Evolutionary conservation across 1,284 basidiomycete genomes (phyloP), one percentile per base, ranked within the genome.

Genomic region (Austroboletus novae-zelandiae): DNA sequence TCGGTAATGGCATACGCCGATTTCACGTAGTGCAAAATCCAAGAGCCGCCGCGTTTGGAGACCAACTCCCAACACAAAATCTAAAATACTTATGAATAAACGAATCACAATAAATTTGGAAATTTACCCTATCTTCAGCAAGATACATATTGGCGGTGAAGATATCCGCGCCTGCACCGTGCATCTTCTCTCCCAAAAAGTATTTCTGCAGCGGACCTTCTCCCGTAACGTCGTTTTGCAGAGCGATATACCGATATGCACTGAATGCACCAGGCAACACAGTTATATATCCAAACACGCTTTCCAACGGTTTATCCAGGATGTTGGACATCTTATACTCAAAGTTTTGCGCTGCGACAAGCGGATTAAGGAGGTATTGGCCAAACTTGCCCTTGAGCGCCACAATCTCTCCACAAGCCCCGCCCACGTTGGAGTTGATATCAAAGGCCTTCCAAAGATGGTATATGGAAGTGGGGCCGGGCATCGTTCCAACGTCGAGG

Each of bases 291-390:
- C 94, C 94, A 69, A 97, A 94, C 18, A 94, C 75, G 25, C 80
- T 83, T 59, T 90, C 87, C 68, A 96, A 69, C 7, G 94, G 93
- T 67, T 95, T 96, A 62, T 94, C 92, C 52, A 94, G 68, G 57
- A 95, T 94, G 63, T 94, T 95, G 44, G 84, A 89, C 89, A 96
- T 95, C 78, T 97, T 97, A 75, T 98, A 98, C 73, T 97, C 94
- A 56, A 95, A 95, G 67, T 95, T 94, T 74, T 95, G 93, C 15
- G 93, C 91, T 6, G 92, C 92, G 17, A 90, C 88, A 1, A 94
- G 75, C 0, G 94, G 94, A 62, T 91, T 97, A 58, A 91, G 64
- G 50, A 94, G 74, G 65, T 89, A 88, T 64, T 72, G 71, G 43
- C 86, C 87, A 61, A 79, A 90, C 70, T 84, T 89, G 41, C 92